Evolutionary conservation across 805 yeast genomes (phyloP), one percentile per base, ranked within the genome.

Genomic region (Yarrowia hollandica): DNA sequence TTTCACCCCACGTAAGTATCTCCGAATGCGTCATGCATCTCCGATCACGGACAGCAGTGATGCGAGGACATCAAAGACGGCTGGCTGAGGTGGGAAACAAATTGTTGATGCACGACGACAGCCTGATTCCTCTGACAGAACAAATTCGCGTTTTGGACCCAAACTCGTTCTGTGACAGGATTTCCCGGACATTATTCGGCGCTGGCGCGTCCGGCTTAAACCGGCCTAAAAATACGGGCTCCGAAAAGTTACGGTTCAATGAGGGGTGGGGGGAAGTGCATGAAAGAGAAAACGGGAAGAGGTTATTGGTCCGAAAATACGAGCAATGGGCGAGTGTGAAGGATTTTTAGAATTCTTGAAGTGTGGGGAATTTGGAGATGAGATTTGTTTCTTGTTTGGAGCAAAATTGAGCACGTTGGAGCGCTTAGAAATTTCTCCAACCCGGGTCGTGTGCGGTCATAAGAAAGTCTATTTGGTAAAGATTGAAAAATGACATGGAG

Each of bases 191-290:
- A 10, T 22, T 38, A 21, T 14, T 18, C 42, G 42, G 42, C 7
- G 16, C 6, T n/a, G 10, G 5, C 10, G 2, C 5, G 25, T 39
- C 26, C 42, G 42, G 42, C 42, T 11, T 7, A 4, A 21, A 15
- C 16, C 44, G 30, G 44, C 4, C 3, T 15, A 2, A 15, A 10
- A 15, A 14, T 39, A 14, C 19, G 25, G 10, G 5, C 7, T 15
- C 50, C 50, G 50, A 14, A 7, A 14, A 12, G 50, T 18, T 28
- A 33, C 50, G 50, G n/a, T n/a, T n/a, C n/a, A n/a, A n/a, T 42
- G 50, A 12, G 50, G 50, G 34, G 34, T n/a, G 12, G 18, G 21
- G 22, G 16, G 34, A 3, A 1, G 15, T 11, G 30, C 4, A 12
- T 22, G 2, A 10, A 4, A 10, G 2, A 10, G 11, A 10, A 5